These are phyloP conservation scores for Pythium monospermum DNA, from an alignment of 352 stramenopile genomes.

Conservation along the genomic window DNA sequence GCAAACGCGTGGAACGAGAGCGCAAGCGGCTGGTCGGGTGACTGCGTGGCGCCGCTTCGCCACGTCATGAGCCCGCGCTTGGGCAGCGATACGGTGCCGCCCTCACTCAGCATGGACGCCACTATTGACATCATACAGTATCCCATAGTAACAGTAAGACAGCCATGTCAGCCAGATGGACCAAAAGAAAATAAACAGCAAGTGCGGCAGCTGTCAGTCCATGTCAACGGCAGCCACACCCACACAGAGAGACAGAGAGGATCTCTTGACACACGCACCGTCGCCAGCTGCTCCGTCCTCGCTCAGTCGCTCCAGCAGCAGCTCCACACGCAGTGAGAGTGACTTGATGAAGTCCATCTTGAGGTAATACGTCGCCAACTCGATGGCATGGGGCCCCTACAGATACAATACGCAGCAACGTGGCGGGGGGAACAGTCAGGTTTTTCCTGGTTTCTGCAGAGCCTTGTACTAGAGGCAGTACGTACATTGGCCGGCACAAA, in stretches of 20 bases:
- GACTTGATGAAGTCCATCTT: slow-evolving; percentile 73
- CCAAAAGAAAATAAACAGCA: no score
- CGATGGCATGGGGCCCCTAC: slow-evolving; percentile 25
- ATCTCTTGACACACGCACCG: slow-evolving; percentile 8
- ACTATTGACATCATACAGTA: background rate
- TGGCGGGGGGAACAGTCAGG: no score
- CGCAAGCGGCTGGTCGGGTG: slow-evolving; percentile 13
- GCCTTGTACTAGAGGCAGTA: background rate
- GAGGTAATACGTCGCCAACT: slow-evolving; percentile 40
- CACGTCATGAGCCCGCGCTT: slow-evolving; percentile 42
- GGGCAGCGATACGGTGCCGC: slow-evolving; percentile 35
- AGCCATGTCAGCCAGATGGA: no score
- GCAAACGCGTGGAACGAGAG: slow-evolving; percentile 45
- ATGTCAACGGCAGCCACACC: slow-evolving; percentile 15
- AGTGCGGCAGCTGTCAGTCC: no score
- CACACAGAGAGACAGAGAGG: background rate
- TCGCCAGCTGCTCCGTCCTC: slow-evolving; percentile 27
- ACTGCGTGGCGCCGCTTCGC: slow-evolving; percentile 18
- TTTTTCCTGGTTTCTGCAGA: no score
- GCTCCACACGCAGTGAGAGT: slow-evolving; percentile 43
- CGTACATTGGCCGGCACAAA: slow-evolving; percentile 33
- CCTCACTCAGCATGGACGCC: slow-evolving; percentile 22
- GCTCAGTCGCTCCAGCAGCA: slow-evolving; percentile 41
- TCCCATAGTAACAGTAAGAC: background rate
- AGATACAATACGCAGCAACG: background rate